Evolutionary conservation across 225 moss, liverwort and hornwort species (phyloP).

Genomic region (Antitrichia curtipendula): DNA sequence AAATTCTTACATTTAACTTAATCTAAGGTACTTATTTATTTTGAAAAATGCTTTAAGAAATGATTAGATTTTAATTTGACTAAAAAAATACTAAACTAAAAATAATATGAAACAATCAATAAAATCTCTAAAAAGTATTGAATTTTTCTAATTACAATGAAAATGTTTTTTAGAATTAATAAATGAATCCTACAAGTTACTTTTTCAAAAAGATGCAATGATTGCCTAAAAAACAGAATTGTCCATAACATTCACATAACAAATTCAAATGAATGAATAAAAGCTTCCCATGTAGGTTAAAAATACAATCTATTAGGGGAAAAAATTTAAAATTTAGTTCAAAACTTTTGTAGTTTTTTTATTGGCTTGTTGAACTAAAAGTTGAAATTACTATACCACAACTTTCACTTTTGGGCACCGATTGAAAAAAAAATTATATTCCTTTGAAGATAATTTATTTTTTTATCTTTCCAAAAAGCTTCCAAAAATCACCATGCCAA

Average conservation of each 20-base stretch:
- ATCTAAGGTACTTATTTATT: too few relatives aligned
- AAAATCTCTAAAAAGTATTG: background rate
- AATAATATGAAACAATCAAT: background rate
- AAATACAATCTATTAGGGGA: too few relatives aligned
- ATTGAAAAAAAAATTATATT: too few relatives aligned
- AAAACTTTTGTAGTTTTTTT: too few relatives aligned
- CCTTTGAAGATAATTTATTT: too few relatives aligned
- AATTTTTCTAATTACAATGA: too few relatives aligned
- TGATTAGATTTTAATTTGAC: background rate
- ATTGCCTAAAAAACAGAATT: background rate
- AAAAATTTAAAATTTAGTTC: too few relatives aligned
- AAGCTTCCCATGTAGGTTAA: background rate
- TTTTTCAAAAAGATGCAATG: background rate
- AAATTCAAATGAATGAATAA: background rate
- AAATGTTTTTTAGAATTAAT: too few relatives aligned
- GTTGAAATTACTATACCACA: too few relatives aligned
- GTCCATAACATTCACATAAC: background rate
- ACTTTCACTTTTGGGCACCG: fast-evolving
- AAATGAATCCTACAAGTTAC: background rate
- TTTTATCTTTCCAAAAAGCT: too few relatives aligned
- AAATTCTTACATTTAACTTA: background rate
- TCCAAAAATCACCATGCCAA: too few relatives aligned
- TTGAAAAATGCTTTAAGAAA: background rate
- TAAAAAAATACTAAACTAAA: background rate
- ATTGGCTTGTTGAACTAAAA: too few relatives aligned